Evolutionary conservation across 2,329 filamentous ascomycete genomes (phyloP).

Genomic region (Septoria petroselini): DNA sequence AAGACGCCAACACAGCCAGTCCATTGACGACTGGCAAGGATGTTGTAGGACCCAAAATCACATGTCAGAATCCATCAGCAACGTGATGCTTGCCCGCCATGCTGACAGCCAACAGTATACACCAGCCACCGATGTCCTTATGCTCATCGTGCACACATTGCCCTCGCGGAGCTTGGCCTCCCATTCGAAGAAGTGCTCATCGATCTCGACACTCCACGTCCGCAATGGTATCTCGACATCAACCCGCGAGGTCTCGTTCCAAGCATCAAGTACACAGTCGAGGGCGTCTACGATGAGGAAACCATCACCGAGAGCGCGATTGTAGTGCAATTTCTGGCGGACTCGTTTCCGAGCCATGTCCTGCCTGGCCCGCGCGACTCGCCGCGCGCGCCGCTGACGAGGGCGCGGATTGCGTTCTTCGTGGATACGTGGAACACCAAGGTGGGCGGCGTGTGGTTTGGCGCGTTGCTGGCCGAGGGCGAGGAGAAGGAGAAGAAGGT

Average conservation of each 20-base stretch:
- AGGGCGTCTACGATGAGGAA: conserved; percentile 46
- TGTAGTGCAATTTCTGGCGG: conserved; percentile 68
- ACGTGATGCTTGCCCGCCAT: neutral
- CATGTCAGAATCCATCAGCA: conserved; percentile 49
- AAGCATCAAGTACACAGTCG: conserved; percentile 59
- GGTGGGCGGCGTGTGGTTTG: conserved; percentile 47
- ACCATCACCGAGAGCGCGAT: conserved; percentile 72
- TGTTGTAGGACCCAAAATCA: conserved; percentile 13
- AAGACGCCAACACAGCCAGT: neutral
- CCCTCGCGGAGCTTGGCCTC: conserved; percentile 34
- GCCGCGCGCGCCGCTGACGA: conserved; percentile 39
- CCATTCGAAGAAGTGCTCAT: conserved; percentile 49
- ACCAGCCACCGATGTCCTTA: conserved; percentile 69
- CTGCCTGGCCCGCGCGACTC: conserved; percentile 54
- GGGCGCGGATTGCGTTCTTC: conserved; percentile 67
- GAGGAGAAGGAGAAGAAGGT: conserved; percentile 52
- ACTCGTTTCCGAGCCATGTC: conserved; percentile 66
- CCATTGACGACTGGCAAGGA: conserved; percentile 27
- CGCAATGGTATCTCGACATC: conserved; percentile 69
- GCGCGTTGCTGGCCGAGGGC: conserved; percentile 46
- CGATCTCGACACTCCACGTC: conserved; percentile 65
- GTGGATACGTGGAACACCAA: conserved; percentile 67
- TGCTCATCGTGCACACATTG: conserved; percentile 63
- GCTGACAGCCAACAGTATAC: conserved; percentile 54
- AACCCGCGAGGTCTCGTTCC: conserved; percentile 80